Evolutionary conservation across 225 moss, liverwort and hornwort species (phyloP), one percentile per base, ranked within the genome.

Genomic region (Rhytidiadelphus loreus): DNA sequence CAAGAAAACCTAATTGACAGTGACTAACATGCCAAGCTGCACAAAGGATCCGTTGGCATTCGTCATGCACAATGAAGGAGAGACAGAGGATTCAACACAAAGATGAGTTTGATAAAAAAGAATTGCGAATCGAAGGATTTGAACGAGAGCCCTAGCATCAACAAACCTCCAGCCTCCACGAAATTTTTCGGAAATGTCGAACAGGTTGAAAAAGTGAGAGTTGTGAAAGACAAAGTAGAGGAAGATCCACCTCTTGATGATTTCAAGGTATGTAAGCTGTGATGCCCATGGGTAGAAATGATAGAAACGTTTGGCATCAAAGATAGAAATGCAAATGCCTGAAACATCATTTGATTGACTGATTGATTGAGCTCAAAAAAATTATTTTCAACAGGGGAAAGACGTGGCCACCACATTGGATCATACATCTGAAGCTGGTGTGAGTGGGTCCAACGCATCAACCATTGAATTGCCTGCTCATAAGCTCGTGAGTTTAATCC

Each of bases 1-100:
- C 41, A 43, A 53, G 61, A 73, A 74, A 24, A 77, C 84, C 58
- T 66, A 85, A 57, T 77, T 57, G 63, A 32, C 61, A 48, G 50
- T 21, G 48, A 70, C 50, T 6, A 74, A 41, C 53, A 55, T 37
- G 57, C 61, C 59, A 60, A 52, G n/a, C 33, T 74, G 58, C 33
- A 18, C 57, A 50, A 30, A 75, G 64, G 39, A 41, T 25, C 50
- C 33, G 18, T 33, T 75, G 53, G 39, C 48, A 83, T 77, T 57
- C 12, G 30, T 53, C 89, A 92, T 93, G 92, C 89, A 44, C 66
- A 89, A 60, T 88, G 71, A 90, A 66, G 94, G 91, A 73, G 89
- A 90, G 81, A 90, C 77, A 57, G 93, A 83, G 64, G 58, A 88
- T 77, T 56, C 88, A 5, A 85, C 89, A 39, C 90, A 63, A 85